Evolutionary conservation across 2,329 filamentous ascomycete genomes (phyloP), one percentile per base, ranked within the genome.

Genomic region (Zasmidium angulare): DNA sequence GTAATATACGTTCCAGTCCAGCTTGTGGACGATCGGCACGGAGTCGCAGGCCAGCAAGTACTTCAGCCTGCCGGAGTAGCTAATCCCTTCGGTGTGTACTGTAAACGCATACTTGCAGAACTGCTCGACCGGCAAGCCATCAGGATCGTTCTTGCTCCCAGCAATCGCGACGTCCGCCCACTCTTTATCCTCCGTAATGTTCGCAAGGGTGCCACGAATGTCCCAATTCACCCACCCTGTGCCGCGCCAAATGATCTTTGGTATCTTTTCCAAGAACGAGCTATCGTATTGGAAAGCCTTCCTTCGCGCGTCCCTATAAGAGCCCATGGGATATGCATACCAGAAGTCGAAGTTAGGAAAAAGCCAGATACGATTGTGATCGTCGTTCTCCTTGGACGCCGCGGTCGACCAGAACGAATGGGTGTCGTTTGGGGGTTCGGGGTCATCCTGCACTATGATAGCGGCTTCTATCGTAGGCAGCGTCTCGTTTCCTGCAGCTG

Each of bases 291-390:
- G 53, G 2, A 57, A 51, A 2, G 64, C 64, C 21, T 57, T 54
- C 6, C 54, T 22, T 2, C 64, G 55, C 2, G 55, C 78, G 21
- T 66, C 63, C 1, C 46, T 17, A 14, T 50, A 64, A 6, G 59
- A 55, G 2, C 61, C 59, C 29, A 43, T 43, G 12, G 31, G 31
- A n/a, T 46, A 40, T n/a, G 77, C 80, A 9, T 75, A 73, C 76
- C 77, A 82, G 68, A 79, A 79, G 21, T 77, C 78, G 61, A 81
- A 82, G 59, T 82, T 80, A 0, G 80, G 80, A 71, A 83, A 81
- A 14, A 82, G 68, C 80, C 80, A 82, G 2, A 72, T 65, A 3
- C 68, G 67, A 29, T 79, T 72, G 17, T 73, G 69, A 10, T 71
- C 17, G 64, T 72, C 55, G 9, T 66, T 53, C 10, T 55, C 36